These are phyloP conservation scores for Acanthamoeba lenticulata DNA, from an alignment of 208 protist genomes.

Conservation along the genomic window DNA sequence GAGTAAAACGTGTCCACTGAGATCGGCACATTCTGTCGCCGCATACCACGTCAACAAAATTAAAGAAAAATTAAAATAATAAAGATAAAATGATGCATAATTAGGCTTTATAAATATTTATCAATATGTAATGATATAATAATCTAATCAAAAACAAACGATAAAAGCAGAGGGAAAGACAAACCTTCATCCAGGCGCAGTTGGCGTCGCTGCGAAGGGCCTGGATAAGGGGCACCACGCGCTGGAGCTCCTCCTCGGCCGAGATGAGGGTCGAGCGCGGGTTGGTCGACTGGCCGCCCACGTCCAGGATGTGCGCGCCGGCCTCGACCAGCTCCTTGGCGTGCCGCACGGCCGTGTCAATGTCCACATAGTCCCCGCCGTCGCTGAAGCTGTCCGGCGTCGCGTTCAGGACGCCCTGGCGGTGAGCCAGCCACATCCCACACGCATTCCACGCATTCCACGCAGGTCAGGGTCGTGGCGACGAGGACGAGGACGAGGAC, in stretches of 20 bases:
- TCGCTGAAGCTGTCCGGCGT: constrained; percentile 83
- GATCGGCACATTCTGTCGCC: constrained; percentile 46
- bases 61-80: too few species aligned
- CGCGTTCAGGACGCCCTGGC: constrained; percentile 81
- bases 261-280: constrained; percentile 65
- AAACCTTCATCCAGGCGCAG: constrained; percentile 51
- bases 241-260: constrained; percentile 67
- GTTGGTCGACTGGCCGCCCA: constrained; percentile 80
- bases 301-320: constrained; percentile 79
- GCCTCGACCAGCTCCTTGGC: neutral
- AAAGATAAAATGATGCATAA: too few species aligned
- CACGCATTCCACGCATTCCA: neutral
- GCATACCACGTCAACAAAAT: too few species aligned
- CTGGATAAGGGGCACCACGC: constrained; percentile 78
- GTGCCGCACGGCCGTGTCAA: constrained; percentile 43
- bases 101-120: too few species aligned
- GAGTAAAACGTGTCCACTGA: constrained; percentile 79
- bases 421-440: neutral
- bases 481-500: too few species aligned
- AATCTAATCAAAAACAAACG: neutral
- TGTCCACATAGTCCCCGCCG: constrained; percentile 67
- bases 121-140: too few species aligned
- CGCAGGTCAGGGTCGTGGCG: too few species aligned
- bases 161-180: neutral
- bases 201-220: constrained; percentile 62